A percentile compares a stretch with the other conserved stretches of the same genome.
These are phyloP conservation scores for Globisporangium cederbergense DNA, from an alignment of 352 stramenopile genomes.

Conservation along the genomic window DNA sequence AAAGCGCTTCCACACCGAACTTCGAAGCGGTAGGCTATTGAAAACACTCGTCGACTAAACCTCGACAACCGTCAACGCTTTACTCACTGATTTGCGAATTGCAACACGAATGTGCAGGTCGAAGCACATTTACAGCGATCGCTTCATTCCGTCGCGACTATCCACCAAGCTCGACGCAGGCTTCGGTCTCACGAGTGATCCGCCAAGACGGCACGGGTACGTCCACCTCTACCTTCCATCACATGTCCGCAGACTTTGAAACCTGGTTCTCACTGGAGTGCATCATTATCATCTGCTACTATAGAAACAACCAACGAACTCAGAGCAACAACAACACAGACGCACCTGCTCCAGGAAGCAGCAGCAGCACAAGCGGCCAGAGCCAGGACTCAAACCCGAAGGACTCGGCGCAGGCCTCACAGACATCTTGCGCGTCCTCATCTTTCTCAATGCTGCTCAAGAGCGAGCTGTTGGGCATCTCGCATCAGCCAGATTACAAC, in stretches of 20 bases:
- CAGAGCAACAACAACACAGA: constrained; percentile 16
- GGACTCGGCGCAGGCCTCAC: background rate
- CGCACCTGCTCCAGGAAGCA: background rate
- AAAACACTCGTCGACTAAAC: background rate
- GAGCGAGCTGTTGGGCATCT: constrained; percentile 67
- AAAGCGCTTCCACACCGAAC: constrained; percentile 43
- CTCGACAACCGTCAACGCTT: too few relatives aligned
- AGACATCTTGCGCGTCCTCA: constrained; percentile 24
- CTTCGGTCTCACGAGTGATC: constrained; percentile 58
- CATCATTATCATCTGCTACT: background rate
- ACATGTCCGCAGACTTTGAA: background rate
- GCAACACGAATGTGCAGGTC: constrained; percentile 25
- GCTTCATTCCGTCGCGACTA: constrained; percentile 79
- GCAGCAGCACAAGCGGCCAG: background rate
- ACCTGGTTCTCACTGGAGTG: background rate
- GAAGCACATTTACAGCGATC: constrained; percentile 86
- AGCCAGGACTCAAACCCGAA: constrained; percentile 9
- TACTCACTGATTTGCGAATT: background rate
- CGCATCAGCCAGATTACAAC: constrained; percentile 21
- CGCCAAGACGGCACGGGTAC: constrained; percentile 27
- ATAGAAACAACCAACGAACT: constrained; percentile 17
- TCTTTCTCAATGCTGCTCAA: constrained; percentile 78
- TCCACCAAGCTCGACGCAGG: constrained; percentile 73
- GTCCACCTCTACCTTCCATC: background rate
- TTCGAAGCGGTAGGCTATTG: constrained; percentile 36